Percentiles rank a stretch among this genome's conserved stretches.
Evolutionary conservation across 2,329 filamentous ascomycete species (phyloP).

Genomic region (Penicillium sclerotiorum): DNA sequence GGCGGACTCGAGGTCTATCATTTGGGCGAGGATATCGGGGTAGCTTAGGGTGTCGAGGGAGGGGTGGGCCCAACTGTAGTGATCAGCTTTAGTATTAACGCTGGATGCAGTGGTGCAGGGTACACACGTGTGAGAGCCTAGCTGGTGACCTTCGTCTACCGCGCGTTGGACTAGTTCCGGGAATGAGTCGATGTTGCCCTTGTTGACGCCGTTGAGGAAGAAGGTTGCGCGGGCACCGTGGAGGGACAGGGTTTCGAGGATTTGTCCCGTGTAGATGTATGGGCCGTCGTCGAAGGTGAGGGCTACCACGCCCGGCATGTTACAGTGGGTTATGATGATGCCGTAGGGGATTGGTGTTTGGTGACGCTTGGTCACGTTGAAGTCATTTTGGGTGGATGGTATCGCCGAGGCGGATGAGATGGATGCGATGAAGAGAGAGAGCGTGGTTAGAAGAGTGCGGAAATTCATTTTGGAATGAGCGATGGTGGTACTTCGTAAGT

Average conservation of each 20-base stretch:
- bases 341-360: conserved; percentile 39
- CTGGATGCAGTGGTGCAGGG: not conserved
- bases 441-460: not conserved
- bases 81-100: not conserved
- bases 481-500: too few relatives aligned
- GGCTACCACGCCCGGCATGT: conserved; percentile 58
- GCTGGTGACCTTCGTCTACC: conserved; percentile 46
- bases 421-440: conserved; percentile 8
- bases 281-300: conserved; percentile 69
- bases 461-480: conserved; percentile 12
- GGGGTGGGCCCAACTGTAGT: conserved; percentile 42
- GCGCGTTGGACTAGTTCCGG: conserved; percentile 35
- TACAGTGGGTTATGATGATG: conserved; percentile 45
- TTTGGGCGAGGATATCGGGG: conserved; percentile 39
- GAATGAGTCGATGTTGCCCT: conserved; percentile 33
- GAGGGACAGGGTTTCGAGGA: conserved; percentile 59
- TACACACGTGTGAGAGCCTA: conserved; percentile 50
- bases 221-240: conserved; percentile 66
- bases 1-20: conserved; percentile 45
- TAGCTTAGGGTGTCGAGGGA: conserved; percentile 40
- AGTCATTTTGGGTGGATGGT: too few relatives aligned
- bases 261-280: conserved; percentile 58
- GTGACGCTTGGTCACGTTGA: not conserved
- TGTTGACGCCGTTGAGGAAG: conserved; percentile 57
- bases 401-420: conserved; percentile 6